Percentiles rank a stretch among this genome's conserved stretches.
These are phyloP conservation scores for Pestalotiopsis fici DNA, from an alignment of 2,329 filamentous ascomycete genomes.

Conservation along the genomic window DNA sequence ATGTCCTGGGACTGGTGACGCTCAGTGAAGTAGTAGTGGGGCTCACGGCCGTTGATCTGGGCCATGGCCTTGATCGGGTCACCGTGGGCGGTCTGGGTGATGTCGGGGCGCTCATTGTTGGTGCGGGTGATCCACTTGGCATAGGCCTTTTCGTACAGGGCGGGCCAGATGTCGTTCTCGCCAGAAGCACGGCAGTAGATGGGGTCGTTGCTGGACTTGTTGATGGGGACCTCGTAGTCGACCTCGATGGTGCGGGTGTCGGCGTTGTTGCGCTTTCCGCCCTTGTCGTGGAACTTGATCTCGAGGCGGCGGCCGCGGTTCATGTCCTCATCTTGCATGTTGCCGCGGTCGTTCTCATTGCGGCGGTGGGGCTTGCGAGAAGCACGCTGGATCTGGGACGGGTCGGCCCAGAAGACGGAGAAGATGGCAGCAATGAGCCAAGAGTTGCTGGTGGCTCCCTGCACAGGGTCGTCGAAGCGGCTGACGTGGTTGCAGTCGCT, in stretches of 20 bases:
- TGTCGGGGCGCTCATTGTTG: conserved; percentile 36
- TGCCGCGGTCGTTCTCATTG: conserved; percentile 16
- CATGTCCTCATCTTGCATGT: conserved; percentile 5
- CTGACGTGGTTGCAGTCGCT: conserved; percentile 20
- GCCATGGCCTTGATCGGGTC: conserved; percentile 47
- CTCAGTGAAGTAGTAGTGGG: conserved; percentile 35
- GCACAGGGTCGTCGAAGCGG: conserved; percentile 42
- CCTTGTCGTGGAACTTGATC: conserved; percentile 44
- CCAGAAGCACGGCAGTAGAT: conserved; percentile 43
- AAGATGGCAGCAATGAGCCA: conserved; percentile 46
- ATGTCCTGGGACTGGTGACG: conserved; percentile 34
- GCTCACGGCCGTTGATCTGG: conserved; percentile 40
- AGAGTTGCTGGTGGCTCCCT: conserved; percentile 41
- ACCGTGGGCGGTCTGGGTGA: conserved; percentile 40
- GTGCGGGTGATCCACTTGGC: conserved; percentile 41
- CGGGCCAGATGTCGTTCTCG: conserved; percentile 43
- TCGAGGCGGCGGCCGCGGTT: conserved; percentile 17
- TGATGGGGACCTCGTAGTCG: conserved; percentile 43
- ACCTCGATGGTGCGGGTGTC: conserved; percentile 39
- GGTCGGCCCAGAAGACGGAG: conserved; percentile 46
- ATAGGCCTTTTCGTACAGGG: conserved; percentile 49
- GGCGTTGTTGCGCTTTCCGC: conserved; percentile 38
- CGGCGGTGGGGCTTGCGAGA: conserved; percentile 18
- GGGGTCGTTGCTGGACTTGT: conserved; percentile 43
- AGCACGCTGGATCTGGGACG: conserved; percentile 39